phyloP scores from a whole-genome alignment of 805 yeast genomes.

The Saccharomycopsis sp. region DNA sequence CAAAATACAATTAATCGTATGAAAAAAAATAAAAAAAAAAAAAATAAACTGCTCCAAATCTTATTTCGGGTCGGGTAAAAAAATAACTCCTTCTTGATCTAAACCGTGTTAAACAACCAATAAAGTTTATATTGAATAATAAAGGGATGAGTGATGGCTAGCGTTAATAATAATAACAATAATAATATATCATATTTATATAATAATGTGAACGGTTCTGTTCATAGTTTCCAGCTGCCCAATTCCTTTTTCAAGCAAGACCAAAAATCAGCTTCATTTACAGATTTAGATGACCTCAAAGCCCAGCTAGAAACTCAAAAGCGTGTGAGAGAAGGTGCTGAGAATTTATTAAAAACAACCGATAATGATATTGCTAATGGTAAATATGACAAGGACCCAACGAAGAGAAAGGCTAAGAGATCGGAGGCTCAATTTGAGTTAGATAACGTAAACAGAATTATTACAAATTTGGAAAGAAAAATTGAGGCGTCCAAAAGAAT shows the following conservation, averaged over 20 bases:
- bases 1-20: no score
- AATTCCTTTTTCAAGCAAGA: constrained; percentile 1
- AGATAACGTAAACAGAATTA: constrained; percentile 8
- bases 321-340: constrained; percentile 9
- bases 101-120: no score
- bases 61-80: no score
- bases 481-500: constrained; percentile 14
- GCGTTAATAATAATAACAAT: not conserved
- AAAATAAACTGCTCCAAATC: no score
- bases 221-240: constrained; percentile 14
- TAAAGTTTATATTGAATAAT: no score
- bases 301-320: constrained; percentile 13
- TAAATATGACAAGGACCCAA: constrained; percentile 7
- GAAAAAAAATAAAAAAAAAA: no score
- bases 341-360: constrained; percentile 5
- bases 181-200: not conserved
- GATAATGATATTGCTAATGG: constrained; percentile 6
- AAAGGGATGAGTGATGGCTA: not conserved
- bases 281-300: constrained; percentile 12
- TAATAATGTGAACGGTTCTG: not conserved
- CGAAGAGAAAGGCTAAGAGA: constrained; percentile 3
- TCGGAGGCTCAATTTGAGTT: constrained; percentile 15
- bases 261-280: constrained; percentile 1
- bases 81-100: no score
- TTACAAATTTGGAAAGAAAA: constrained; percentile 10